These are phyloP conservation scores for Phascolomyces articulosus DNA, from an alignment of 371 early-diverging fungal species.

Conservation along the genomic window DNA sequence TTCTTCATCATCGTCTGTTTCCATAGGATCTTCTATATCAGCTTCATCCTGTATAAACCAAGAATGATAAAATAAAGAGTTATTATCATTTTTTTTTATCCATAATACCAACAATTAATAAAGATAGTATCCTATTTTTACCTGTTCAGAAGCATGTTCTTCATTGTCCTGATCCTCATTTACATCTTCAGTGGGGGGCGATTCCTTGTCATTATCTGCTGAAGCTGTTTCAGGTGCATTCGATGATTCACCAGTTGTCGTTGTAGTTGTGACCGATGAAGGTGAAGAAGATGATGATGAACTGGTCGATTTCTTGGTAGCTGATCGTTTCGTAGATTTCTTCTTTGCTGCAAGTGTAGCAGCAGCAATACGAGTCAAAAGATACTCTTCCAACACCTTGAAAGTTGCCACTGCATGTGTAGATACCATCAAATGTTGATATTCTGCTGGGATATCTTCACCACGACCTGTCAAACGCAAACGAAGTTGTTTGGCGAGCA, in stretches of 20 bases:
- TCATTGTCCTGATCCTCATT: constrained; percentile 38
- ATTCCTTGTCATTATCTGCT: background rate
- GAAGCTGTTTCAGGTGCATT: constrained; percentile 1
- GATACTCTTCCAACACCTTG: constrained; percentile 77
- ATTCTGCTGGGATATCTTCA: constrained; percentile 55
- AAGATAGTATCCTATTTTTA: no score
- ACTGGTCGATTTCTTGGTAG: background rate
- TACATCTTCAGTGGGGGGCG: background rate
- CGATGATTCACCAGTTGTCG: background rate
- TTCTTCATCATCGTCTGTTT: constrained; percentile 11
- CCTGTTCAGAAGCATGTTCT: constrained; percentile 6
- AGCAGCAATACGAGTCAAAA: constrained; percentile 56
- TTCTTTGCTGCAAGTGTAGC: background rate
- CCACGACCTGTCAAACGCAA: constrained; percentile 64
- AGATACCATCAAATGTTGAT: constrained; percentile 67
- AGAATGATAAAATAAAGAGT: background rate
- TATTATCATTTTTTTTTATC: background rate
- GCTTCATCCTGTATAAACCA: background rate
- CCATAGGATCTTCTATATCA: constrained; percentile 14
- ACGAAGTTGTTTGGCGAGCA: constrained; percentile 77
- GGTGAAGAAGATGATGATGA: background rate
- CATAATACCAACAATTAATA: background rate
- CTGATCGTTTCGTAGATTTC: constrained; percentile 11
- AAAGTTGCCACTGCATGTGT: constrained; percentile 89
- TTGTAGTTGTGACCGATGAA: background rate